phyloP scores from a whole-genome alignment of 176 grass and related monocot species.

The Melocanna baccifera region DNA sequence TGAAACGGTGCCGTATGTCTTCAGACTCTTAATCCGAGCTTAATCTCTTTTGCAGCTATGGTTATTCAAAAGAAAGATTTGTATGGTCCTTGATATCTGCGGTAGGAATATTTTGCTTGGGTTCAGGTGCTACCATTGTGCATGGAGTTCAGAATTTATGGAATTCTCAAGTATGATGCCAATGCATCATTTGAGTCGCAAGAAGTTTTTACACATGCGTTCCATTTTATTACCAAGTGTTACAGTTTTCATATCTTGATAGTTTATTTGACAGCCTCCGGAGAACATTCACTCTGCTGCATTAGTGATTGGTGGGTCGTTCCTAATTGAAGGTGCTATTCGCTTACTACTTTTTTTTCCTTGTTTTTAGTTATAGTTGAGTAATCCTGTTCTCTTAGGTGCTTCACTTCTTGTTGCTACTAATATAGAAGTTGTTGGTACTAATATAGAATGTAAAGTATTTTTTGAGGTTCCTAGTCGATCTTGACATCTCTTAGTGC shows the following conservation, averaged over 20 bases:
- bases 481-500: too few species aligned
- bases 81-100: too few species aligned
- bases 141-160: slow-evolving; percentile 97
- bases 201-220: slow-evolving; percentile 11
- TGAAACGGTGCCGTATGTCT: neutral
- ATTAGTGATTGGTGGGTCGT: slow-evolving; percentile 91
- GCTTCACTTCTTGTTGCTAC: slow-evolving; percentile 93
- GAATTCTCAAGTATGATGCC: slow-evolving; percentile 68
- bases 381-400: slow-evolving; percentile 47
- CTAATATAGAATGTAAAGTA: too few species aligned
- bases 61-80: too few species aligned
- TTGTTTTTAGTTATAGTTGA: slow-evolving; percentile 10
- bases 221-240: slow-evolving; percentile 29
- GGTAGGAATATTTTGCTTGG: too few species aligned
- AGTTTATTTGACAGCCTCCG: slow-evolving; percentile 53
- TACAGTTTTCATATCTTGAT: slow-evolving; percentile 8
- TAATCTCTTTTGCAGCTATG: too few species aligned
- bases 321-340: slow-evolving; percentile 88
- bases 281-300: slow-evolving; percentile 95
- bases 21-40: too few species aligned
- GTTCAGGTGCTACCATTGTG: too few species aligned
- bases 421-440: too few species aligned
- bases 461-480: too few species aligned
- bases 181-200: slow-evolving; percentile 15
- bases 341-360: neutral